Evolutionary conservation across 371 early-diverging fungal species (phyloP), one percentile per base, ranked within the genome.

Genomic region (Haplosporangium sp.): DNA sequence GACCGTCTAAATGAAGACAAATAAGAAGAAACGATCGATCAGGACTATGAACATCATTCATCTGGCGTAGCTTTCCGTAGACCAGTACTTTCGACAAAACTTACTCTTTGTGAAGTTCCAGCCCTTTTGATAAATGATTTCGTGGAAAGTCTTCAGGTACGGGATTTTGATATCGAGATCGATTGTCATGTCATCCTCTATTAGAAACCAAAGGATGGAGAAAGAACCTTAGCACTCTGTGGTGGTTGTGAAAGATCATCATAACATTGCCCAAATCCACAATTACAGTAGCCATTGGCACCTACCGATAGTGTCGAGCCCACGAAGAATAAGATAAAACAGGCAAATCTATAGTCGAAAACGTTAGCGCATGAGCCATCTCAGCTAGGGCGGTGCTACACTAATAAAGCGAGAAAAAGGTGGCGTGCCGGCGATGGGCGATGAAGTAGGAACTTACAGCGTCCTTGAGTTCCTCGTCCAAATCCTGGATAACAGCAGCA

Each of bases 131-230:
- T 90, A 91, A 53, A 95, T 90, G 47, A 88, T 77, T 64, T 93
- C 86, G 73, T 97, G 92, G 85, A 98, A 98, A 7, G 84, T 82
- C 60, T 89, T 82, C 74, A 98, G 83, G 37, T 96, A 69, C 18
- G 87, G 85, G 38, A 91, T 74, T 82, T 98, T 98, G 76, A 82
- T 87, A 8, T 91, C 89, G 46, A 92, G 81, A 21, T 85, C 83
- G 45, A 98, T 84, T 38, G 95, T 91, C 98, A 99, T 97, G 74
- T 99, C 99, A 84, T 99, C 99, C 85, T 99, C 99, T 84, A 41
- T 20, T 12, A 42, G 12, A 63, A 64, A 20, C 13, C 18, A 63
- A 14, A 11, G 46, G 23, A n/a, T 12, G 53, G 41, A 29, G 9
- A 14, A 16, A 21, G n/a, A 56, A 11, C 20, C n/a, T n/a, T 52